Conservation (phyloP, 2,329 filamentous ascomycete species). For the Pseudonectria buxi region DNA sequence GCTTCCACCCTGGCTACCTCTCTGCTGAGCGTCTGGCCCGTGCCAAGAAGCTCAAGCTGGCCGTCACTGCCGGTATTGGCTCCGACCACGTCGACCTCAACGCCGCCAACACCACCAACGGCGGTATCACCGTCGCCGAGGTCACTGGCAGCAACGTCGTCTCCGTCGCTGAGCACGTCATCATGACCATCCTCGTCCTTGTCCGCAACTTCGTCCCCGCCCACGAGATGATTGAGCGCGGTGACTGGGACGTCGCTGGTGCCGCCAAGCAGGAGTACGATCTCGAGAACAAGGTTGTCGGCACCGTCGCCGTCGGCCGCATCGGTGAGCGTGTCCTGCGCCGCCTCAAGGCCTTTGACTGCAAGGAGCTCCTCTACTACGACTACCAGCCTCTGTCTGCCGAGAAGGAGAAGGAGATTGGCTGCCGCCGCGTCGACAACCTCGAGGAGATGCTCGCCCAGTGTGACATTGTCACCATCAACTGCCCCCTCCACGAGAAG, state of each 20-base stretch:
- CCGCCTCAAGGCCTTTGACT: conserved; percentile 94
- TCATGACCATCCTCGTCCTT: conserved; percentile 96
- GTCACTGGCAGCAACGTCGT: conserved; percentile 98
- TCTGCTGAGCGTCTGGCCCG: conserved; percentile 93
- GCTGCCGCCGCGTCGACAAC: conserved; percentile 77
- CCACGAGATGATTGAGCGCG: conserved; percentile 82
- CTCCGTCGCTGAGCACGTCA: conserved; percentile 95
- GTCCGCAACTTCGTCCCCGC: conserved; percentile 98
- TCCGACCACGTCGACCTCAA: conserved; percentile 98
- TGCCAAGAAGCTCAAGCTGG: conserved; percentile 98
- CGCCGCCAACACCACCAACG: conserved; percentile 96
- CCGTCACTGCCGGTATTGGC: conserved; percentile 93
- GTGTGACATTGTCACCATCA: conserved; percentile 98
- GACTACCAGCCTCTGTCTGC: conserved; percentile 92
- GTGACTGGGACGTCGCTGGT: conserved; percentile 92
- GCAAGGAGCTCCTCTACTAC: conserved; percentile 99
- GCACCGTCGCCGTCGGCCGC: conserved; percentile 93
- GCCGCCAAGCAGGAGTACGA: conserved; percentile 99
- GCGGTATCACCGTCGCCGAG: conserved; percentile 92
- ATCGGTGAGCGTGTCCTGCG: conserved; percentile 97
- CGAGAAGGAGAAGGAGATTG: conserved; percentile 91
- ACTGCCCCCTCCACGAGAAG: conserved; percentile 98
- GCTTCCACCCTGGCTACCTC: conserved; percentile 97
- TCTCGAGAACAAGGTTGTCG: conserved; percentile 94
- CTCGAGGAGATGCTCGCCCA: conserved; percentile 91